Conservation (phyloP, 2,329 filamentous ascomycete species). For the Ceratocystis smalleyi region DNA sequence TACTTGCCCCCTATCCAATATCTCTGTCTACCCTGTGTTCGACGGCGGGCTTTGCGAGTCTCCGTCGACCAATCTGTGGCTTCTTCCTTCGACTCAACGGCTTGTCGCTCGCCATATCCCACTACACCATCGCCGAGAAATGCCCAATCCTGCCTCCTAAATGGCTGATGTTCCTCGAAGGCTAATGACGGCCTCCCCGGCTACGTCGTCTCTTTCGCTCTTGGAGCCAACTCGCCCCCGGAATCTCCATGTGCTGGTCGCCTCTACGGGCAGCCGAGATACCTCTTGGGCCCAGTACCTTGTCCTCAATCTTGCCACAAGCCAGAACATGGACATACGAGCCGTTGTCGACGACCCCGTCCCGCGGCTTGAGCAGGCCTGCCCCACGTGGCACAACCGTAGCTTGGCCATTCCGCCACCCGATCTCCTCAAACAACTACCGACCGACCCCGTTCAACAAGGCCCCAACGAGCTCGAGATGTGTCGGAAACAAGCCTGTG, state of each 20-base stretch:
- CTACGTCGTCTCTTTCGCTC: slow-evolving; percentile 25
- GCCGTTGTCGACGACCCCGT: slow-evolving; percentile 52
- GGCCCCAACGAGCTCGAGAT: slow-evolving; percentile 8
- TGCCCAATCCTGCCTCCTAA: slow-evolving; percentile 5
- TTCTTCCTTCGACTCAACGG: neutral
- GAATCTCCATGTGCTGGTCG: slow-evolving; percentile 43
- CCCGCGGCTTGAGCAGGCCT: slow-evolving; percentile 45
- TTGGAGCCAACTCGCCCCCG: slow-evolving; percentile 24
- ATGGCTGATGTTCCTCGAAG: slow-evolving; percentile 12
- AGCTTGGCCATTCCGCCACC: slow-evolving; percentile 30
- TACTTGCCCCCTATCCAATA: no score
- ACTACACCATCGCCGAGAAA: neutral
- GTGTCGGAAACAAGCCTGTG: slow-evolving; percentile 31
- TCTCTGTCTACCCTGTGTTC: no score
- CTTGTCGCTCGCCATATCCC: neutral
- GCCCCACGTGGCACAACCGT: slow-evolving; percentile 43
- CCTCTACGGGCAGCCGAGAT: slow-evolving; percentile 49
- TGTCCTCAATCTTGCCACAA: slow-evolving; percentile 51
- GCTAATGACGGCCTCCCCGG: slow-evolving; percentile 19
- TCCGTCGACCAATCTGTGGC: neutral
- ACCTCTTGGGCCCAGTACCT: slow-evolving; percentile 51
- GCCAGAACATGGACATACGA: slow-evolving; percentile 43
- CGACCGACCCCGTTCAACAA: slow-evolving; percentile 15
- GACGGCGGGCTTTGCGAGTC: no score
- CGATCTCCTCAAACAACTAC: slow-evolving; percentile 9